Evolutionary conservation across 2,329 filamentous ascomycete species (phyloP).

Genomic region (Byssochlamys sp.): DNA sequence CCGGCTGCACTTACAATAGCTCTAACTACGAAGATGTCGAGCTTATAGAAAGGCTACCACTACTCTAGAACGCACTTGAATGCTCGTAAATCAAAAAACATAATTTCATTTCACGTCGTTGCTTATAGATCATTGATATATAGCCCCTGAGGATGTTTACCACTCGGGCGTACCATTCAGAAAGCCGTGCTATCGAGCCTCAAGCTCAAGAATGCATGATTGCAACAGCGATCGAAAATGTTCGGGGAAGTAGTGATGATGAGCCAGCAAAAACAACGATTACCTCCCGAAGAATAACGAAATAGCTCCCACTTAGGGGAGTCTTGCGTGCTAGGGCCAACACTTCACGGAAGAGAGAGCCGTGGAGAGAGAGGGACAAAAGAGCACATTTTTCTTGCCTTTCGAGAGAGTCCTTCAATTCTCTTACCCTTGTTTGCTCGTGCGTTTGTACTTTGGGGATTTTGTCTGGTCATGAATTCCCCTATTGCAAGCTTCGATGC

Average conservation of each 20-base stretch:
- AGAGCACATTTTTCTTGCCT: not conserved
- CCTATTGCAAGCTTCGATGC: slow-evolving; percentile 5
- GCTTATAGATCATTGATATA: not conserved
- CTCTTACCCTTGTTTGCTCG: not conserved
- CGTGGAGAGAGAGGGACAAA: not conserved
- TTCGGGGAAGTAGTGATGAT: not conserved
- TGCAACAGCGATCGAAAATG: not conserved
- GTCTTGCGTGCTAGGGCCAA: not conserved
- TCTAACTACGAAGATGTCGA: not conserved
- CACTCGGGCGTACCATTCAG: not conserved
- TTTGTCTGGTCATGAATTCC: slow-evolving; percentile 60
- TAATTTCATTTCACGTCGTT: not conserved
- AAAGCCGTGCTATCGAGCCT: not conserved
- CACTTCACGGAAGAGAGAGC: not conserved
- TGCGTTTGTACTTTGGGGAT: slow-evolving; percentile 54
- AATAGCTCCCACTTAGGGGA: not conserved
- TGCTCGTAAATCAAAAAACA: not conserved
- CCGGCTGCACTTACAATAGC: too few relatives aligned
- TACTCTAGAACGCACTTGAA: not conserved
- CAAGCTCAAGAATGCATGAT: not conserved
- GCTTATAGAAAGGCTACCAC: not conserved
- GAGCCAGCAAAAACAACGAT: not conserved
- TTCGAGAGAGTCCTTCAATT: not conserved
- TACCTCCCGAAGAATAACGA: not conserved
- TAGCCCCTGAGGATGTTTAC: not conserved